Evolutionary conservation across 2,329 filamentous ascomycete species (phyloP).

Genomic region (Colletotrichum cordylinicola): DNA sequence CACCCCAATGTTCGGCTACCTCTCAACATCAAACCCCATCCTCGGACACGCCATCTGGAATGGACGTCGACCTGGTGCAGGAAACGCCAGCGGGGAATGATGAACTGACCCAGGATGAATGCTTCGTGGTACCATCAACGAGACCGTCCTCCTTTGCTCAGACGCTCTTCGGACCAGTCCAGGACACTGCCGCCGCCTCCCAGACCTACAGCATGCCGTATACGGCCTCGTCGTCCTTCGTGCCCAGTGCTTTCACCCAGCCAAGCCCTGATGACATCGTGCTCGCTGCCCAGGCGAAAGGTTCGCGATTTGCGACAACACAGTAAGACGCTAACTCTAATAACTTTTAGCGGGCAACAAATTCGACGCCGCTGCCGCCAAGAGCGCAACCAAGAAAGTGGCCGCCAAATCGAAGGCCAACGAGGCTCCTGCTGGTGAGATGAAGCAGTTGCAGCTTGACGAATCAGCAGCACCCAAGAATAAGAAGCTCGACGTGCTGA

Average conservation of each 20-base stretch:
- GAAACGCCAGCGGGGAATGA: background rate
- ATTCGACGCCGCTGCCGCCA: slow-evolving; percentile 40
- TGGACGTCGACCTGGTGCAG: slow-evolving; percentile 5
- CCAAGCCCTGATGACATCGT: slow-evolving; percentile 94
- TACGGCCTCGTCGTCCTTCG: slow-evolving; percentile 51
- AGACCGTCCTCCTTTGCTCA: slow-evolving; percentile 63
- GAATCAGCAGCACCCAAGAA: slow-evolving; percentile 65
- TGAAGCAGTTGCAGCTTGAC: slow-evolving; percentile 50
- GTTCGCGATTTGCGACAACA: slow-evolving; percentile 68
- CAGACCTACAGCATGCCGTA: slow-evolving; percentile 53
- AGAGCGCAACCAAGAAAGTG: slow-evolving; percentile 39
- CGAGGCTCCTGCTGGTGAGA: slow-evolving; percentile 26
- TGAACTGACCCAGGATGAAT: background rate
- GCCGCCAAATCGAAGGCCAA: slow-evolving; percentile 34
- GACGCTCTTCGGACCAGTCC: slow-evolving; percentile 53
- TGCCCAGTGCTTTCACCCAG: slow-evolving; percentile 73
- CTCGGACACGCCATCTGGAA: background rate
- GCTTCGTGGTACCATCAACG: slow-evolving; percentile 23
- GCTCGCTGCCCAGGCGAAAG: slow-evolving; percentile 85
- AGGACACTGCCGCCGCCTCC: slow-evolving; percentile 25
- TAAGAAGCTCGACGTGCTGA: slow-evolving; percentile 85
- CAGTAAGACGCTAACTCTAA: slow-evolving; percentile 60
- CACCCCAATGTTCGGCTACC: background rate
- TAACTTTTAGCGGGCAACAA: slow-evolving; percentile 58
- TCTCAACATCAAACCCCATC: background rate